Evolutionary conservation across 345 rosid species (phyloP).

Genomic region (Dimocarpus longan): DNA sequence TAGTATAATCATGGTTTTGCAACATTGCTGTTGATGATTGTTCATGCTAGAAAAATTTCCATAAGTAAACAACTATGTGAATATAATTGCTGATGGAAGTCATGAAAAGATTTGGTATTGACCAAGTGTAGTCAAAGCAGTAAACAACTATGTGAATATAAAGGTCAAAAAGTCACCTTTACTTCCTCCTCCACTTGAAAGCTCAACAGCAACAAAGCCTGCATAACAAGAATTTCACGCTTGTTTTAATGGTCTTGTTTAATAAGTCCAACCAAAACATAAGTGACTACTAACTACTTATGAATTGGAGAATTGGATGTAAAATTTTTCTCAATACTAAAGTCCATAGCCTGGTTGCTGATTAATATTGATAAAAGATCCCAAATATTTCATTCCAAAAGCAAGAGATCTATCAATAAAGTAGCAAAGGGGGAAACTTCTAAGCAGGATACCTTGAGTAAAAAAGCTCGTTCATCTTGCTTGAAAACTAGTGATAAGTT

Average conservation of each 20-base stretch:
- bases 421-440: background rate
- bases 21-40: background rate
- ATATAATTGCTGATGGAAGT: background rate
- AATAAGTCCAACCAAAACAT: background rate
- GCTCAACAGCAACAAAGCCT: conserved; percentile 81
- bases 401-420: background rate
- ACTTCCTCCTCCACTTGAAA: conserved; percentile 61
- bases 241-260: background rate
- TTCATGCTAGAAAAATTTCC: background rate
- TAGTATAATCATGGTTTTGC: background rate
- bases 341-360: background rate
- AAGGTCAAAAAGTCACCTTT: conserved; percentile 44
- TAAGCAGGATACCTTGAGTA: background rate
- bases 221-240: conserved; percentile 19
- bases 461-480: background rate
- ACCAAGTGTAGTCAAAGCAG: background rate
- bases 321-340: background rate
- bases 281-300: background rate
- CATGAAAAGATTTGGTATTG: background rate
- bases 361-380: background rate
- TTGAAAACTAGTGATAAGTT: background rate
- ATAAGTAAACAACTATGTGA: no score
- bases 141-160: conserved; percentile 1
- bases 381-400: background rate
- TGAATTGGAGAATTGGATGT: background rate